Conservation (phyloP, 1,139 yeast species). For the Candida tetrigidarum region DNA sequence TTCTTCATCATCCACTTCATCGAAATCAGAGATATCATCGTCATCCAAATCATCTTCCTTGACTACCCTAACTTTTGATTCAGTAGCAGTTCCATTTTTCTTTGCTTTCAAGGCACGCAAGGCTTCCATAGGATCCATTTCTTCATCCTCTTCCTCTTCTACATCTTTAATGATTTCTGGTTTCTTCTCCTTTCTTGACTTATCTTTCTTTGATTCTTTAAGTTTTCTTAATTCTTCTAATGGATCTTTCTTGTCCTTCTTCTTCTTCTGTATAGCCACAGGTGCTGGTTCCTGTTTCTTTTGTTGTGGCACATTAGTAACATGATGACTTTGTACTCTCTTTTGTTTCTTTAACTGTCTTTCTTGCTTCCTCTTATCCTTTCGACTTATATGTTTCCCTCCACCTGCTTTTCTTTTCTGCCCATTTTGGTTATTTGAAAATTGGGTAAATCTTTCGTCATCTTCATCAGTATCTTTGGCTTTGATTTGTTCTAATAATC, state of each 20-base stretch:
- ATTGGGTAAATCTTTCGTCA: conserved; percentile 32
- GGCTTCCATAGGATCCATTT: conserved; percentile 36
- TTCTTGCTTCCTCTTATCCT: conserved; percentile 61
- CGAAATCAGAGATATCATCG: conserved; percentile 20
- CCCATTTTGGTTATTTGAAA: conserved; percentile 19
- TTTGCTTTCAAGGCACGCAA: conserved; percentile 22
- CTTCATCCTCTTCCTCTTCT: conserved; percentile 29
- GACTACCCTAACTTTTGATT: conserved; percentile 21
- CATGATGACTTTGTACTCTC: conserved; percentile 14
- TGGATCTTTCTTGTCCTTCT: conserved; percentile 24
- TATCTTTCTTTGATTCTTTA: conserved; percentile 24
- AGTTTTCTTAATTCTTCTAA: conserved; percentile 26
- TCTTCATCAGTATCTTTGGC: conserved; percentile 37
- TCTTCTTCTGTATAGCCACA: conserved; percentile 17
- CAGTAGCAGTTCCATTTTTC: conserved; percentile 1
- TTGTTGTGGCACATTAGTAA: neutral
- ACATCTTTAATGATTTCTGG: conserved; percentile 31
- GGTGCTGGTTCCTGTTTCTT: conserved; percentile 9
- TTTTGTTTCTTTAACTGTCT: conserved; percentile 55
- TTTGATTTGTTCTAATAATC: conserved; percentile 65
- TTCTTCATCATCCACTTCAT: conserved; percentile 37
- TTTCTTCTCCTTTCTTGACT: conserved; percentile 14
- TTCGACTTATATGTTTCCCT: conserved; percentile 41
- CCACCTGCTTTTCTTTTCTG: conserved; percentile 27
- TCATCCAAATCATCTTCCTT: conserved; percentile 34